Conservation (phyloP, 352 stramenopile species). For the Globisporangium barbulae region DNA sequence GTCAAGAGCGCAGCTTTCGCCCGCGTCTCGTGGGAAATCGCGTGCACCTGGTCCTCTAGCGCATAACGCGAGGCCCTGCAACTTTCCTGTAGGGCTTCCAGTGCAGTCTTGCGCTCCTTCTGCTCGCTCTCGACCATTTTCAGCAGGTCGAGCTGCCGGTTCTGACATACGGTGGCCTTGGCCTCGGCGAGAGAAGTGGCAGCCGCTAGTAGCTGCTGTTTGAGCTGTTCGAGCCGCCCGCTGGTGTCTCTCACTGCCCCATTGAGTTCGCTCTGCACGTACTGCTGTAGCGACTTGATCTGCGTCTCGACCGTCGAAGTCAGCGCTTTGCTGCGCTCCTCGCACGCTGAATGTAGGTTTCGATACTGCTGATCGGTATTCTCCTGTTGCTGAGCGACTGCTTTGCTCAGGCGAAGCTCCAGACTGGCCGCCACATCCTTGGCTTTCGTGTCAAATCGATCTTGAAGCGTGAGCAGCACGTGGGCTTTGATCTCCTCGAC, state of each 20-base stretch:
- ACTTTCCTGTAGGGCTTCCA: conserved; percentile 39
- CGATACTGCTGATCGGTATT: not conserved
- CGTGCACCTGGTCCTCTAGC: conserved; percentile 50
- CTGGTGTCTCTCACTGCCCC: not conserved
- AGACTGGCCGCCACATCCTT: conserved; percentile 16
- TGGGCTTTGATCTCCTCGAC: not conserved
- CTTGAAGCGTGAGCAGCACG: not conserved
- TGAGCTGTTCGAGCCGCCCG: conserved; percentile 12
- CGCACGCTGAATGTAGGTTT: not conserved
- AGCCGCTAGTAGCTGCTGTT: conserved; percentile 20
- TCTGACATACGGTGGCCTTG: conserved; percentile 24
- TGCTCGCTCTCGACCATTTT: conserved; percentile 43
- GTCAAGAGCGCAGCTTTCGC: conserved; percentile 25
- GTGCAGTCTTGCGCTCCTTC: conserved; percentile 36
- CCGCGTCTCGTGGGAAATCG: conserved; percentile 34
- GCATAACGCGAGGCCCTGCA: conserved; percentile 40
- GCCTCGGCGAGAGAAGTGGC: conserved; percentile 23
- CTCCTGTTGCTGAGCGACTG: not conserved
- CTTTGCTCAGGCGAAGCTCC: not conserved
- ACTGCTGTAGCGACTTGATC: conserved; percentile 20
- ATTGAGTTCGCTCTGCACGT: conserved; percentile 17
- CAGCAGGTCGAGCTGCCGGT: conserved; percentile 26
- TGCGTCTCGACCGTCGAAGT: conserved; percentile 12
- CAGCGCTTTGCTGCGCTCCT: not conserved
- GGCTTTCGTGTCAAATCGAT: conserved; percentile 6